Percentiles rank a stretch among this genome's conserved stretches.
Conservation (phyloP, 2,329 filamentous ascomycete genomes). For the Verticillium alfalfae region DNA sequence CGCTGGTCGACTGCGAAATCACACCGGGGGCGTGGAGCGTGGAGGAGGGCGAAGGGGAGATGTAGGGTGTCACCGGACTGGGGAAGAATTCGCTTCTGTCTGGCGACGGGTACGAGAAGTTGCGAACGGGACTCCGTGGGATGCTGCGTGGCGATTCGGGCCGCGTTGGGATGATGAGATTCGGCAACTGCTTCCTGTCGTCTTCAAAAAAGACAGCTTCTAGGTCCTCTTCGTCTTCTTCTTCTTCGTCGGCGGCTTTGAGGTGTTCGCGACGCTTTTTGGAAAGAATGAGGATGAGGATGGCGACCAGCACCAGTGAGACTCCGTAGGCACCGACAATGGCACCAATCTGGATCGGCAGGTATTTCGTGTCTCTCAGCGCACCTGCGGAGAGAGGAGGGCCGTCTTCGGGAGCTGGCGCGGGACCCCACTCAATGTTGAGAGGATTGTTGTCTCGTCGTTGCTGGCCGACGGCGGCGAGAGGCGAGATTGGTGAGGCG, state of each 20-base stretch:
- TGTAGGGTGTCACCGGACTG: slow-evolving; percentile 28
- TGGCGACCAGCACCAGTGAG: slow-evolving; percentile 68
- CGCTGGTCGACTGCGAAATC: slow-evolving; percentile 70
- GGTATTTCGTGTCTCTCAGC: slow-evolving; percentile 49
- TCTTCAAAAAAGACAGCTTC: slow-evolving; percentile 40
- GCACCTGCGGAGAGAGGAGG: slow-evolving; percentile 54
- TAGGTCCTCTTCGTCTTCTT: slow-evolving; percentile 36
- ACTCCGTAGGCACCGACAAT: slow-evolving; percentile 80
- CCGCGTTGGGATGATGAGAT: slow-evolving; percentile 12
- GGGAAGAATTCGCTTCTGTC: slow-evolving; percentile 15
- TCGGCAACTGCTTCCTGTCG: slow-evolving; percentile 18
- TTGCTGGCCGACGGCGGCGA: background rate
- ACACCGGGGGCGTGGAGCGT: slow-evolving; percentile 49
- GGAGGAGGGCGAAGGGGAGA: slow-evolving; percentile 40
- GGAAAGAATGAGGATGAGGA: slow-evolving; percentile 55
- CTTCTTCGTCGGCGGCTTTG: slow-evolving; percentile 44
- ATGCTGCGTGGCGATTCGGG: slow-evolving; percentile 14
- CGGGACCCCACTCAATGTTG: slow-evolving; percentile 47
- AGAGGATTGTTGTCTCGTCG: slow-evolving; percentile 26
- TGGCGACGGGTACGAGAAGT: slow-evolving; percentile 49
- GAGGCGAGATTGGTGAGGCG: slow-evolving; percentile 2
- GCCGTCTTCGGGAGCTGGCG: slow-evolving; percentile 55
- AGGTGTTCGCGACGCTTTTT: slow-evolving; percentile 50
- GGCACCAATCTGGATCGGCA: slow-evolving; percentile 78
- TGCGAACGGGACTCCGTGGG: slow-evolving; percentile 25